phyloP scores from a whole-genome alignment of 306 rosid species.

The Lathyrus aphaca region DNA sequence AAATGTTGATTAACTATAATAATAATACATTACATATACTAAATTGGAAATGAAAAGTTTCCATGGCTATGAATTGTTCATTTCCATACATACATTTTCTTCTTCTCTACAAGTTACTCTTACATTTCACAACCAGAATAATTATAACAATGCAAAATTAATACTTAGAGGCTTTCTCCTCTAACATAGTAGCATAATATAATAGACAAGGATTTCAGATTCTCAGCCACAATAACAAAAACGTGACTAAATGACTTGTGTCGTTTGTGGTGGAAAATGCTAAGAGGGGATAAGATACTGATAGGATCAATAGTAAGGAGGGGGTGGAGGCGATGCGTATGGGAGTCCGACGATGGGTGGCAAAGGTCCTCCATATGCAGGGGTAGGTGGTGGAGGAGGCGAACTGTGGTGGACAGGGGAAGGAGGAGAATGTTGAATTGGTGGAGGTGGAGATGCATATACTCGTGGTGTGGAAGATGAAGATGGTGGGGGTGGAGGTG shows the following conservation, averaged over 20 bases:
- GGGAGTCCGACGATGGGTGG: slow-evolving; percentile 81
- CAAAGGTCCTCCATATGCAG: slow-evolving; percentile 91
- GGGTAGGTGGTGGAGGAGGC: slow-evolving; percentile 68
- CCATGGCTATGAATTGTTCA: slow-evolving; percentile 53
- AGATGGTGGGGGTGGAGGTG: slow-evolving; percentile 36
- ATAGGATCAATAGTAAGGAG: slow-evolving; percentile 93
- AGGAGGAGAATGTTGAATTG: not conserved
- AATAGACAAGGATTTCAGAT: slow-evolving; percentile 26
- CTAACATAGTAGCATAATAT: slow-evolving; percentile 57
- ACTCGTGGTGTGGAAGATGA: slow-evolving; percentile 28
- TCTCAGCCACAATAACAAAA: slow-evolving; percentile 35
- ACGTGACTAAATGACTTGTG: slow-evolving; percentile 8
- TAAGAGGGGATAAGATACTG: slow-evolving; percentile 60
- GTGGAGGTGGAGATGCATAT: slow-evolving; percentile 35
- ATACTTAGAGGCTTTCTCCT: slow-evolving; percentile 54
- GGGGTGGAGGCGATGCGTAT: slow-evolving; percentile 95
- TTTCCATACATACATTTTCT: slow-evolving; percentile 79
- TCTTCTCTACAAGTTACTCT: slow-evolving; percentile 69
- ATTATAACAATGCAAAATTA: slow-evolving; percentile 75
- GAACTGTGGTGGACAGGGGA: slow-evolving; percentile 23
- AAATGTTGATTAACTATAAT: slow-evolving; percentile 57
- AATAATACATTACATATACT: slow-evolving; percentile 52
- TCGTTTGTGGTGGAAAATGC: slow-evolving; percentile 44
- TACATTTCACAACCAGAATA: slow-evolving; percentile 68
- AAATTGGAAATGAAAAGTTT: slow-evolving; percentile 33